These are phyloP conservation scores for Malus hybrid DNA, from an alignment of 331 rosid species.

Conservation along the genomic window DNA sequence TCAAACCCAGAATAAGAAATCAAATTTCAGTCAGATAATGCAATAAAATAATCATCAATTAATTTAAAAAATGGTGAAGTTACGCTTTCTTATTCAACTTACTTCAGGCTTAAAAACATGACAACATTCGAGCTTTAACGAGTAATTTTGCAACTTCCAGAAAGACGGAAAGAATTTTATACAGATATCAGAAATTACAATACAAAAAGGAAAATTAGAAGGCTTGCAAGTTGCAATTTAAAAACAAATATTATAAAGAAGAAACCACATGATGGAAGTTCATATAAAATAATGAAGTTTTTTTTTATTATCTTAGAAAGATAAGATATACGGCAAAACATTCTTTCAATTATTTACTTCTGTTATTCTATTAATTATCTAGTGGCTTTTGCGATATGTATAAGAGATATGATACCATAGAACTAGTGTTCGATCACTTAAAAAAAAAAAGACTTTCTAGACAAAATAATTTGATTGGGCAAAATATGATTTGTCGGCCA, in stretches of 20 bases:
- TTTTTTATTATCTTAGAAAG: no score
- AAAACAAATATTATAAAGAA: neutral
- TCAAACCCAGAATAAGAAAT: neutral
- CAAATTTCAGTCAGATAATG: neutral
- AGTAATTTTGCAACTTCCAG: neutral
- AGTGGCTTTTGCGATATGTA: no score
- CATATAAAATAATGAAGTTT: no score
- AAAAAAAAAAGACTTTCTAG: no score
- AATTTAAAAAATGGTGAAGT: neutral
- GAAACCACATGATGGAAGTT: no score
- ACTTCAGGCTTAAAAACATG: neutral
- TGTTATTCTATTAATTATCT: no score
- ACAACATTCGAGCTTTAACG: neutral
- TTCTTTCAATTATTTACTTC: no score
- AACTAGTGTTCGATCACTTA: no score
- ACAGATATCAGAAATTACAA: neutral
- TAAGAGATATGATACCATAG: no score
- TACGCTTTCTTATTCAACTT: neutral
- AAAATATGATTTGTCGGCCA: no score
- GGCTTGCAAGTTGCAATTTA: neutral
- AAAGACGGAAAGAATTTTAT: neutral
- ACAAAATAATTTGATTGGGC: no score
- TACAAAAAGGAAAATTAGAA: neutral
- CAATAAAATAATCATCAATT: neutral
- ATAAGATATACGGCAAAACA: no score